Evolutionary conservation across 1,139 yeast genomes (phyloP).

Genomic region (Meyerozyma elateridarum): DNA sequence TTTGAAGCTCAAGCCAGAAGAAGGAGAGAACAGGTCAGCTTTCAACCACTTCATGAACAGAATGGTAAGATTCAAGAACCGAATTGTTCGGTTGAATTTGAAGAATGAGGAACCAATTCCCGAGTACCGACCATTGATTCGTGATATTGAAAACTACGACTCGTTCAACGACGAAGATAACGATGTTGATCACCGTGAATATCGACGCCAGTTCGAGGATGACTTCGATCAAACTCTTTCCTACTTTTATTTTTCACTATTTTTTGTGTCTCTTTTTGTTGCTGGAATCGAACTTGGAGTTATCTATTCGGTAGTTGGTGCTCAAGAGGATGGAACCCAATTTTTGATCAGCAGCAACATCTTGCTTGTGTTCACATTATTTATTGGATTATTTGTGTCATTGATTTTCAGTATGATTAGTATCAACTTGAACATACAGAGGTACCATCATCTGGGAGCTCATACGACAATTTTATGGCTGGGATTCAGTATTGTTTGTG

Average conservation of each 20-base stretch:
- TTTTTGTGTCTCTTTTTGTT: conserved; percentile 32
- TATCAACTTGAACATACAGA: conserved; percentile 26
- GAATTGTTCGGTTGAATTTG: conserved; percentile 4
- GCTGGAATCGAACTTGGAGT: conserved; percentile 43
- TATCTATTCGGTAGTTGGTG: conserved; percentile 30
- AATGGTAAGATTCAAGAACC: conserved; percentile 17
- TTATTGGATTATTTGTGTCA: conserved; percentile 31
- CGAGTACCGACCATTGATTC: background rate
- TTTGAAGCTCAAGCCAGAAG: background rate
- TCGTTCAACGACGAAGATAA: conserved; percentile 29
- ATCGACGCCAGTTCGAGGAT: conserved; percentile 22
- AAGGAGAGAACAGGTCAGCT: conserved; percentile 9
- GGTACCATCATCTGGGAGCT: conserved; percentile 23
- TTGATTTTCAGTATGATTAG: conserved; percentile 31
- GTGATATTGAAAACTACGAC: conserved; percentile 19
- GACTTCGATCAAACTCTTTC: conserved; percentile 37
- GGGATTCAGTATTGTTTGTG: conserved; percentile 25
- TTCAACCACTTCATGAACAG: conserved; percentile 15
- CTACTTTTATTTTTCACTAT: conserved; percentile 34
- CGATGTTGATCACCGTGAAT: conserved; percentile 3
- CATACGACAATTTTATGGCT: conserved; percentile 28
- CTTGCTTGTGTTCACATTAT: conserved; percentile 29
- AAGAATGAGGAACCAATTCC: background rate
- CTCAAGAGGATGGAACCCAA: conserved; percentile 19
- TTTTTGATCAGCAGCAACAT: conserved; percentile 29